These are phyloP conservation scores for Penicillium salamii DNA, from an alignment of 495 filamentous ascomycete species.

Conservation along the genomic window DNA sequence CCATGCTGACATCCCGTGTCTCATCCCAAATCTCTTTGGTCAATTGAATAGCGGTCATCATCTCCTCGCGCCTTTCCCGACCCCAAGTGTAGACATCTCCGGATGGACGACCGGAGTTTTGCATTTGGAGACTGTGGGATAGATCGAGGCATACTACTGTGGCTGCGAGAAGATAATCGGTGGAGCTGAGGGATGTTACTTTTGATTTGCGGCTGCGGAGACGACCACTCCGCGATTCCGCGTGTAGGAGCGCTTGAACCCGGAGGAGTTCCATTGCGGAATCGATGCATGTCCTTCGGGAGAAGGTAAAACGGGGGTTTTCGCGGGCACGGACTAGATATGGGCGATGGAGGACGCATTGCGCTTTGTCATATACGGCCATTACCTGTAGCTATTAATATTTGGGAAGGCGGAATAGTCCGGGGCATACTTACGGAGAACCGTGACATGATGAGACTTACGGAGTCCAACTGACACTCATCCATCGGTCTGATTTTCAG, in stretches of 20 bases:
- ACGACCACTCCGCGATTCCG: slow-evolving; percentile 71
- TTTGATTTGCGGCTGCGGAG: slow-evolving; percentile 68
- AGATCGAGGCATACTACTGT: slow-evolving; percentile 90
- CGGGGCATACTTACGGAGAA: slow-evolving; percentile 51
- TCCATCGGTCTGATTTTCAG: slow-evolving; percentile 74
- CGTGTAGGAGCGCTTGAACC: slow-evolving; percentile 72
- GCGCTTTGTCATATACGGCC: slow-evolving; percentile 83
- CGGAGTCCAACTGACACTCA: slow-evolving; percentile 70
- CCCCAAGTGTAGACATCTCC: slow-evolving; percentile 64
- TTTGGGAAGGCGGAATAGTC: slow-evolving; percentile 1
- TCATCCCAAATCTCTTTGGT: slow-evolving; percentile 76
- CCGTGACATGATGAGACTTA: slow-evolving; percentile 80
- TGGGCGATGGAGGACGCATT: slow-evolving; percentile 84
- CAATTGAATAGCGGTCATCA: slow-evolving; percentile 70
- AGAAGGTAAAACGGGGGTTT: slow-evolving; percentile 79
- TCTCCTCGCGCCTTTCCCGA: slow-evolving; percentile 65
- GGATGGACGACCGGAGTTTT: slow-evolving; percentile 38
- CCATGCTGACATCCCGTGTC: slow-evolving; percentile 72
- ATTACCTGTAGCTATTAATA: slow-evolving; percentile 55
- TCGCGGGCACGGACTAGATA: slow-evolving; percentile 76
- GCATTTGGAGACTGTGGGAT: slow-evolving; percentile 36
- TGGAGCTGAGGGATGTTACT: slow-evolving; percentile 72
- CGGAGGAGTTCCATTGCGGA: slow-evolving; percentile 76
- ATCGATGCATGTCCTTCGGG: slow-evolving; percentile 81
- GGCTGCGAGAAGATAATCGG: slow-evolving; percentile 84